Base-by-base conservation (phyloP, 176 grass and related monocot genomes). In the Triticum timopheevii region DNA sequence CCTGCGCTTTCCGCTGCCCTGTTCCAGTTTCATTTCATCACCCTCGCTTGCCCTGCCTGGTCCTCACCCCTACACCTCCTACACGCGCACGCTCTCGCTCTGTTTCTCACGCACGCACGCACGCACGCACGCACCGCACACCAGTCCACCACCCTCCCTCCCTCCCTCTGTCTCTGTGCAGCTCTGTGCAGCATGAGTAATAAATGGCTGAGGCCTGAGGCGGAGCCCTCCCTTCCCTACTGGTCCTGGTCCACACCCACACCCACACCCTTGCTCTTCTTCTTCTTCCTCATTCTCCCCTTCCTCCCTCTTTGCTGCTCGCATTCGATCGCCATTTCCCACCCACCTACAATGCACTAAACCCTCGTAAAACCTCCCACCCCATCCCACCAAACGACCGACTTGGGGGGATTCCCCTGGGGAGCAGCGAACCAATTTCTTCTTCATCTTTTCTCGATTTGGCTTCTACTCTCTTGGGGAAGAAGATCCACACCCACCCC, bases 1-100 rank as follows among this genome's bases (percentile, higher is more conserved):
- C 90, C 77, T 85, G 78, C 86, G 34, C 90, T 82, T 85, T 89
- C 86, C 65, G 83, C 65, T 82, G 64, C 64, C 12, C 82, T 80
- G 86, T 68, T 89, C 69, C 66, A 82, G 61, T 69, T 83, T 86
- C 86, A 73, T 73, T 76, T 76, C 73, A 76, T 76, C 73, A 76
- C 19, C 19, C 73, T 76, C 27, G 25, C 45, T 7, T 39, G 38
- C 38, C 38, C 38, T 54, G 44, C 42, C 80, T 24, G 30, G 58
- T 67, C 59, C 83, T 47, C 81, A 17, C 42, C 42, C 42, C 40
- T 42, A 42, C 40, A 10, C 10, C 42, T 12, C 13, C 20, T 78
- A 42, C 87, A 77, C 83, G 59, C 90, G 54, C 81, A 44, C 69
- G 44, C 44, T 47, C 44, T 45, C 9, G 9, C 10, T 10, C 42